A percentile compares a stretch with the other conserved stretches of the same genome.
Conservation (phyloP, 2,329 filamentous ascomycete species). For the Exophiala oligosperma region DNA sequence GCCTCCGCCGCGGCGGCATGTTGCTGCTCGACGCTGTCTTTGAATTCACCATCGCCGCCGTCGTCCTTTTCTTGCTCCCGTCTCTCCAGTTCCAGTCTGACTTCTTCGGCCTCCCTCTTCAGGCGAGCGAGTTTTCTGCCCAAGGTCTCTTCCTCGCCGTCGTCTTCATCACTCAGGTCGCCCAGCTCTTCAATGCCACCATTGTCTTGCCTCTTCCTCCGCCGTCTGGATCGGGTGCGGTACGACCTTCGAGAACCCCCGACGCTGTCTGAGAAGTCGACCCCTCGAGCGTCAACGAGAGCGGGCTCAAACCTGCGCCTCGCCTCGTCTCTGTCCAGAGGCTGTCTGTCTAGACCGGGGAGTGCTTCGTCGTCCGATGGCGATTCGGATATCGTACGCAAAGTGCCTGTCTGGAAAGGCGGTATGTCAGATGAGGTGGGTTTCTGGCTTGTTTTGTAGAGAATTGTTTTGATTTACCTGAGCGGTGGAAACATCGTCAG, state of each 20-base stretch:
- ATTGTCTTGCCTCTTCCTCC: slow-evolving; percentile 40
- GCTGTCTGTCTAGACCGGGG: slow-evolving; percentile 71
- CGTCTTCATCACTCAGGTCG: slow-evolving; percentile 44
- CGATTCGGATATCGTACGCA: slow-evolving; percentile 58
- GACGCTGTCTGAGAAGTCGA: slow-evolving; percentile 88
- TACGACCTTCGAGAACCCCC: slow-evolving; percentile 82
- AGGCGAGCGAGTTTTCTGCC: slow-evolving; percentile 78
- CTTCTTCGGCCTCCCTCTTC: slow-evolving; percentile 76
- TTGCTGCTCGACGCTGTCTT: slow-evolving; percentile 38
- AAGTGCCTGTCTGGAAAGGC: slow-evolving; percentile 43
- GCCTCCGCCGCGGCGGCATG: slow-evolving; percentile 36
- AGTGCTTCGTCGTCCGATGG: slow-evolving; percentile 53
- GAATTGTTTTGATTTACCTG: slow-evolving; percentile 54
- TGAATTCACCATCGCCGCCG: slow-evolving; percentile 32
- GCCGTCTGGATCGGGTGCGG: slow-evolving; percentile 67
- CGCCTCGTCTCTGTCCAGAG: slow-evolving; percentile 75
- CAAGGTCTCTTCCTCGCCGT: slow-evolving; percentile 76
- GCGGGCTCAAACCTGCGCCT: slow-evolving; percentile 76
- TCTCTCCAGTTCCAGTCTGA: slow-evolving; percentile 54
- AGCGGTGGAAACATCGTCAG: slow-evolving; percentile 83
- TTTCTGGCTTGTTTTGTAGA: not conserved
- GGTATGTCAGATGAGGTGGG: too few species aligned
- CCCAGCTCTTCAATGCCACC: slow-evolving; percentile 61
- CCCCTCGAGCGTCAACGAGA: slow-evolving; percentile 72
- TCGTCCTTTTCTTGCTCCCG: slow-evolving; percentile 52